Base-by-base conservation (phyloP, 2,329 filamentous ascomycete species). In the Colletotrichum sp. region DNA sequence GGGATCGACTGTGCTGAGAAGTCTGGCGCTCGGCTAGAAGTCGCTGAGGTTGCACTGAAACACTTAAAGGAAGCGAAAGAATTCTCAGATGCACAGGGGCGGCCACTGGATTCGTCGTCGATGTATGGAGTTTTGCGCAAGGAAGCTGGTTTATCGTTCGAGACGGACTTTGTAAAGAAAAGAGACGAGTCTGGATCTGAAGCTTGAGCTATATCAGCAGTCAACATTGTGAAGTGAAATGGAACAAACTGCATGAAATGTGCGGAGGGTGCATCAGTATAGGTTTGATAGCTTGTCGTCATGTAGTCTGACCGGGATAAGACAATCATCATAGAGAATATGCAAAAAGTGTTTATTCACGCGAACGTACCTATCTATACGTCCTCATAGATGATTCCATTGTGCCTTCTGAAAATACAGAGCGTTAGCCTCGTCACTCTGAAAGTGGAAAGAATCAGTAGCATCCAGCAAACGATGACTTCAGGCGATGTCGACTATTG, bases 91-190 rank as follows among this genome's bases (percentile, higher is more conserved):
- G 75, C 80, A 15, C 82, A 81, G 7, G 81, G 77, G 1, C 81
- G 87, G 57, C 78, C 80, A 3, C 78, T 90, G 30, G 89, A 90
- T 80, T 90, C 88, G 12, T 88, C 86, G 12, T 85, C 85, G n/a
- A 84, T 90, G 79, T 91, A 87, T 81, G 89, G 89, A 1, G 80
- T 87, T 28, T 78, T 90, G 28, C 83, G 88, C 60, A 77, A 78
- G 67, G 82, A 86, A 69, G 85, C 87, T 3, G 87, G 86, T 0
- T 72, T 90, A 18, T 78, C 82, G 0, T 90, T 90, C 79, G 85
- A 88, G 78, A 88, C 81, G 3, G 83, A 86, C 5, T 32, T 82
- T 12, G 80, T 85, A 1, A 83, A 80, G 75, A 67, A 78, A 7
- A 75, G 84, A 18, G 83, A 85, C 48, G 39, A 0, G 26, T 16